Evolutionary conservation across 106 monocot species (phyloP).

Genomic region (Vanilla planifolia): DNA sequence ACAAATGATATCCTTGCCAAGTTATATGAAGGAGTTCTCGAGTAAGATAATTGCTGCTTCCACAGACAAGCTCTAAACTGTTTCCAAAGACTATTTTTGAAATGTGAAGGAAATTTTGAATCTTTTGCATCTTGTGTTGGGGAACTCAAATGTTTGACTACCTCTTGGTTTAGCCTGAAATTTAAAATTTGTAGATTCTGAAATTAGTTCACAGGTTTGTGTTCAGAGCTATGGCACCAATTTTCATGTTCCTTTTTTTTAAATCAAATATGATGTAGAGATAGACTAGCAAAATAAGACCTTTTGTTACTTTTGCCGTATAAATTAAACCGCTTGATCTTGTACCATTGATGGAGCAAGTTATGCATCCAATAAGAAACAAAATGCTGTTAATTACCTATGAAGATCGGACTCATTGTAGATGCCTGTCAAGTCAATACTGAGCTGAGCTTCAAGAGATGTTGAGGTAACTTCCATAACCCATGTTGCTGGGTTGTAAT

Average conservation of each 20-base stretch:
- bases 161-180: constrained; percentile 7
- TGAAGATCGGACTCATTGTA: constrained; percentile 7
- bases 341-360: too few species aligned
- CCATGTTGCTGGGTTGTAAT: constrained; percentile 26
- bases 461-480: constrained; percentile 21
- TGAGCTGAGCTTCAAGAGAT: constrained; percentile 2
- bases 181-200: too few species aligned
- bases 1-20: background rate
- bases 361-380: background rate
- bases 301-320: too few species aligned
- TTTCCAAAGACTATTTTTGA: background rate
- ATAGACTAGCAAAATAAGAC: too few species aligned
- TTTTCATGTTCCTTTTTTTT: too few species aligned
- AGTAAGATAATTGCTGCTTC: constrained; percentile 13
- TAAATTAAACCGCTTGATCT: too few species aligned
- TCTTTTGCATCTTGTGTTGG: constrained; percentile 4
- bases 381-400: too few species aligned
- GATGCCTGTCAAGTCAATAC: constrained; percentile 4
- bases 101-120: constrained; percentile 8
- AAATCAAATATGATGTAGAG: too few species aligned
- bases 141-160: background rate
- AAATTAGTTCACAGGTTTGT: too few species aligned
- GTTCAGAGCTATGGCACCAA: too few species aligned
- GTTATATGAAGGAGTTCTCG: constrained; percentile 16
- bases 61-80: constrained; percentile 17